A percentile compares a stretch with the other conserved stretches of the same genome.
Evolutionary conservation across 495 filamentous ascomycete genomes (phyloP).

Genomic region (Endocarpon pusillum): DNA sequence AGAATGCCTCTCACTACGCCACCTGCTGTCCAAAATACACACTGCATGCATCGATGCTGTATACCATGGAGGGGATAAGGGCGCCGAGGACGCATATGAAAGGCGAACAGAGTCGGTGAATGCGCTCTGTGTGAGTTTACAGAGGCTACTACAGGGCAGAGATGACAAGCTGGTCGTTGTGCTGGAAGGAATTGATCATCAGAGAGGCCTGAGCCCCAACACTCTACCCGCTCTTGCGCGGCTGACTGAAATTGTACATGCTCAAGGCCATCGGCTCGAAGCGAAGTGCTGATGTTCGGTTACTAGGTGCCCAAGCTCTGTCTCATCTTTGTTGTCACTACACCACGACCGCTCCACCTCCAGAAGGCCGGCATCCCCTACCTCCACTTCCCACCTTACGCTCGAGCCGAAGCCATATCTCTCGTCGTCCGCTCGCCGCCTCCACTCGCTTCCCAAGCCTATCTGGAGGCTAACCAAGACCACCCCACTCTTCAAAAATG

Average conservation of each 20-base stretch:
- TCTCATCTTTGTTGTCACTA: constrained; percentile 58
- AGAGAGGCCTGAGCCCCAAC: constrained; percentile 64
- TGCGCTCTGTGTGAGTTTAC: constrained; percentile 52
- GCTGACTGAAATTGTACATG: too few relatives aligned
- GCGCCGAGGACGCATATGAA: constrained; percentile 42
- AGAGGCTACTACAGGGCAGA: constrained; percentile 25
- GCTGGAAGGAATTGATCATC: constrained; percentile 79
- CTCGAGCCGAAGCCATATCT: constrained; percentile 53
- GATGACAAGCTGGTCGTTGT: constrained; percentile 55
- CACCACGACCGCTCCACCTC: constrained; percentile 53
- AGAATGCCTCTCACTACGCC: constrained; percentile 81
- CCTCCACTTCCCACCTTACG: constrained; percentile 74
- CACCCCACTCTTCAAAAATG: constrained; percentile 17
- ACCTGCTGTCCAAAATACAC: constrained; percentile 50
- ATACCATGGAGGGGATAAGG: constrained; percentile 20
- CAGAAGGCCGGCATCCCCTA: constrained; percentile 57
- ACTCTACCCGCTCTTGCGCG: constrained; percentile 68
- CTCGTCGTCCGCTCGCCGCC: constrained; percentile 43
- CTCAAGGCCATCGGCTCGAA: too few relatives aligned
- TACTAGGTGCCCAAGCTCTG: constrained; percentile 63
- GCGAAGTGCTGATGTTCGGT: neutral
- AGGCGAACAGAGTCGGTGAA: constrained; percentile 71
- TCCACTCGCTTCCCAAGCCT: too few relatives aligned
- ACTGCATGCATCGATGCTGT: constrained; percentile 22
- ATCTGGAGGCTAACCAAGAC: constrained; percentile 14